A percentile compares a stretch with the other conserved stretches of the same genome.
These are phyloP conservation scores for Fusarium tanahbumbuense DNA, from an alignment of 2,329 filamentous ascomycete genomes.

Conservation along the genomic window DNA sequence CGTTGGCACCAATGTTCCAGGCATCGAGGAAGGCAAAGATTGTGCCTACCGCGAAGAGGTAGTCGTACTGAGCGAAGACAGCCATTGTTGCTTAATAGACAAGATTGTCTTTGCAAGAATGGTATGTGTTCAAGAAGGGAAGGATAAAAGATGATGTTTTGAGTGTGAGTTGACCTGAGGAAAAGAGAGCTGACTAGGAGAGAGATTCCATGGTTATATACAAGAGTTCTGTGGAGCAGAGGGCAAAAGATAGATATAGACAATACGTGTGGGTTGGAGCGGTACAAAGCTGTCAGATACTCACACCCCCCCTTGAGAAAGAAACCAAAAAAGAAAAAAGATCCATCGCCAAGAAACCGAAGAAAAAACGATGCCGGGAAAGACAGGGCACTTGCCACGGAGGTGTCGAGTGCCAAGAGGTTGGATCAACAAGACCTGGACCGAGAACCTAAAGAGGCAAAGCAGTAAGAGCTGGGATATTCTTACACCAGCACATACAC, in stretches of 20 bases:
- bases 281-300: not conserved
- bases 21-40: slow-evolving; percentile 75
- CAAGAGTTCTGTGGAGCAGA: slow-evolving; percentile 1
- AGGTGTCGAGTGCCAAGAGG: slow-evolving; percentile 31
- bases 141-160: not conserved
- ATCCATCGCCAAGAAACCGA: slow-evolving; percentile 28
- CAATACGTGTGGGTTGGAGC: not conserved
- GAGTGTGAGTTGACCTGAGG: not conserved
- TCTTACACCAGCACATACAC: too few species aligned
- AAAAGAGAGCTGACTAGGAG: not conserved
- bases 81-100: slow-evolving; percentile 35
- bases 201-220: slow-evolving; percentile 24
- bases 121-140: not conserved
- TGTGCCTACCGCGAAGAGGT: slow-evolving; percentile 72
- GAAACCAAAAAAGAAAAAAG: not conserved
- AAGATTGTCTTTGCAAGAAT: slow-evolving; percentile 8
- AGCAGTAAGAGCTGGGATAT: not conserved
- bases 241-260: slow-evolving; percentile 4
- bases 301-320: slow-evolving; percentile 12
- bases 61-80: slow-evolving; percentile 64
- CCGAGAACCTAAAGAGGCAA: slow-evolving; percentile 4
- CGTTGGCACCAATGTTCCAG: slow-evolving; percentile 72
- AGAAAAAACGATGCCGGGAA: slow-evolving; percentile 2
- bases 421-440: slow-evolving; percentile 25
- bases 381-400: slow-evolving; percentile 19